Base-by-base conservation (phyloP, 169 alveolate species). In the Plasmodium gonderi region DNA sequence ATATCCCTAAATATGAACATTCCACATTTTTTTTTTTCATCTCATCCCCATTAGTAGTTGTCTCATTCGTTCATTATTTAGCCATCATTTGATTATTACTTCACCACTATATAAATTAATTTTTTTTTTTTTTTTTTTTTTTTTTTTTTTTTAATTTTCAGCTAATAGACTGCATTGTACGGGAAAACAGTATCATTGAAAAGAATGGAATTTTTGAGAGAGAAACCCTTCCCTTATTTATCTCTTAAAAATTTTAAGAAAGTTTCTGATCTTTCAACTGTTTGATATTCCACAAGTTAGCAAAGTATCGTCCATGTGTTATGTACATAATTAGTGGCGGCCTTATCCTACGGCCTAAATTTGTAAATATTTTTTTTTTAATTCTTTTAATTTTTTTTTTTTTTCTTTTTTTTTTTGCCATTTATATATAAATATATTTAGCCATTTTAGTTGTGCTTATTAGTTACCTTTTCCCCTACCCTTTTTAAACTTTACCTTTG, bases 181-280 rank as follows among this genome's bases (percentile, higher is more conserved):
- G 65, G 29, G 80, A 76, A 69, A 79, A 76, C 44, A 80, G 85
- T 20, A 60, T 65, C 40, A 79, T 80, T 29, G 89, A 68, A 65
- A 91, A 75, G n/a, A 47, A 79, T 65, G 68, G 91, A 4, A 65
- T n/a, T 20, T 75, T 49, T 67, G 92, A 85, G 65, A 85, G 67
- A 49, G 92, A 85, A 74, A 85, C 92, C 33, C 26, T 85, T 26
- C 92, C 92, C 17, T 17, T 85, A 38, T 75, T 85, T 72, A 85
- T 85, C 76, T 68, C 92, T 23, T 60, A 54, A 68, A 26, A 31
- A 17, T 79, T 31, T 7, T 11, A 79, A 54, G n/a, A 29, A 49
- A 33, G n/a, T 75, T 23, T 20, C 42, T 74, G 12, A 40, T 17
- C n/a, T 12, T 44, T 47, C 47, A 2, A 40, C 36, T n/a, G 3